phyloP scores from a whole-genome alignment of 306 rosid genomes.

The Castanea mollissima region DNA sequence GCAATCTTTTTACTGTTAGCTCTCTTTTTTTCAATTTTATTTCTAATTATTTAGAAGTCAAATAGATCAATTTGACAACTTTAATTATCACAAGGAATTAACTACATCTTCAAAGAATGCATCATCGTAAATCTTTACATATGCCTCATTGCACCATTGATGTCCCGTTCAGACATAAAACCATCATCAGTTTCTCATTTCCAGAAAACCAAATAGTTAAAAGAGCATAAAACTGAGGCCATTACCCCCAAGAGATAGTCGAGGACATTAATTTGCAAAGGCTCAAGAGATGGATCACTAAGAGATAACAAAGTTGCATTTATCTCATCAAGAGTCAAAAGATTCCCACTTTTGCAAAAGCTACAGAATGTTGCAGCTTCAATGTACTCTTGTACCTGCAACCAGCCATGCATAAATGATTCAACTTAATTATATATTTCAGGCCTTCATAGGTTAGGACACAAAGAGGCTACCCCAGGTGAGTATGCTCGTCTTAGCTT shows the following conservation, averaged over 20 bases:
- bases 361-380: conserved; percentile 92
- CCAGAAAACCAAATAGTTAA: neutral
- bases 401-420: conserved; percentile 20
- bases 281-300: conserved; percentile 68
- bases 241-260: conserved; percentile 93
- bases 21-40: no score
- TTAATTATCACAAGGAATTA: conserved; percentile 17
- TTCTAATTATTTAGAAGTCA: neutral
- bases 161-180: neutral
- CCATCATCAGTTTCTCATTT: neutral
- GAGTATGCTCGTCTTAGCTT: conserved; percentile 96
- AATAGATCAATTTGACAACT: conserved; percentile 10
- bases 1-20: conserved; percentile 1
- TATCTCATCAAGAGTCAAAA: conserved; percentile 83
- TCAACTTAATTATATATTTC: conserved; percentile 15
- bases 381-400: conserved; percentile 91
- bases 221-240: conserved; percentile 10
- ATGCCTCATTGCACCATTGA: neutral
- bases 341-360: conserved; percentile 84
- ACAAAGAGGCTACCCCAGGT: conserved; percentile 65
- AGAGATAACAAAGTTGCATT: conserved; percentile 66
- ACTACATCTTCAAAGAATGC: conserved; percentile 3
- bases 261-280: conserved; percentile 82
- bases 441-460: conserved; percentile 20
- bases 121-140: neutral